Evolutionary conservation across 108 stramenopile species (phyloP), one percentile per base, ranked within the genome.

Genomic region (Nitzschia inconspicua): DNA sequence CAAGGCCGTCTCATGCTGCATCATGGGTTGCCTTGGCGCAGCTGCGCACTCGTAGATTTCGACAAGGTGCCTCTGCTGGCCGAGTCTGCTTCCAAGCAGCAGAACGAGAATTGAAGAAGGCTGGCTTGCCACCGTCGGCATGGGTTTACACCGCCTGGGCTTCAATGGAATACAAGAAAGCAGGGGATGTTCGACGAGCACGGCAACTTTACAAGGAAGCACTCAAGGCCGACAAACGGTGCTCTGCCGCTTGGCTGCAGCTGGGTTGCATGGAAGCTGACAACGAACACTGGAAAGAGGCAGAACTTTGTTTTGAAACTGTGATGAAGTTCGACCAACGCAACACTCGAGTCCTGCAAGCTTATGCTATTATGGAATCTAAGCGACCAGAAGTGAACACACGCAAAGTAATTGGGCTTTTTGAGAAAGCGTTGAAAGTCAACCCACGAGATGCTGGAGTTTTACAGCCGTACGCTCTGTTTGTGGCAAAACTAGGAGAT

Each of bases 291-390:
- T 94, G 76, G 68, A 73, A 84, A 23, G 51, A 57, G n/a, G 89
- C 93, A 0, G 55, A 78, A 54, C 52, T 83, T 24, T 90, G 89
- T 56, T 94, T 89, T 72, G 85, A 90, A 57, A 70, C 56, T 8
- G 86, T 83, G 32, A 68, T 94, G 3, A 84, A 76, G 44, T 91
- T 83, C 68, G 93, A 94, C 63, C 72, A 73, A 54, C 78, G 87
- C 18, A 94, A 94, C 68, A 85, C 89, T 13, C 78, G 93, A 9
- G 82, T 94, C 0, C 48, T 94, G 25, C 93, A 94, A 56, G 93
- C 93, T 0, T 94, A 94, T 73, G 93, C 93, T 8, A 75, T 94
- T 13, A 90, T 94, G 88, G 93, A 94, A 72, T 80, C 87, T 5
- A 82, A 81, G 50, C 78, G 87, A 44, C 78, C 85, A 24, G 75